These are phyloP conservation scores for Porpolomopsis calyptriformis DNA, from an alignment of 768 basidiomycete species.

Conservation along the genomic window DNA sequence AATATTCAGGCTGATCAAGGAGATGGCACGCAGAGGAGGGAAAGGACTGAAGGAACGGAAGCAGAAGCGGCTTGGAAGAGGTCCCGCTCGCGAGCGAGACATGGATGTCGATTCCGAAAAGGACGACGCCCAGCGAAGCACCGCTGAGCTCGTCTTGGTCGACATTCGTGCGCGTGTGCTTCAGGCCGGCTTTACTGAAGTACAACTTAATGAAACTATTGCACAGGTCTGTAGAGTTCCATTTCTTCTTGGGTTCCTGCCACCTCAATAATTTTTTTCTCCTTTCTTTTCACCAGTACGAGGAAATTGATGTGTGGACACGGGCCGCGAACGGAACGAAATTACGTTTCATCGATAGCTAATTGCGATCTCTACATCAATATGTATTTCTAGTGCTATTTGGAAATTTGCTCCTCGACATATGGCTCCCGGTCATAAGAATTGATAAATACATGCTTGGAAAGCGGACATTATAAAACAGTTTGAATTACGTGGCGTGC, in stretches of 20 bases:
- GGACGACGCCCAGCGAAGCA: conserved; percentile 50
- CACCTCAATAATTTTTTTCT: conserved; percentile 9
- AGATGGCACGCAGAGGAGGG: conserved; percentile 48
- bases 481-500: conserved; percentile 33
- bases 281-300: conserved; percentile 50
- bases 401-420: neutral
- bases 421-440: too few relatives aligned
- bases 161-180: conserved; percentile 82
- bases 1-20: conserved; percentile 86
- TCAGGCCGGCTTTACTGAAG: conserved; percentile 84
- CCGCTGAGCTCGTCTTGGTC: conserved; percentile 67
- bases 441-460: too few relatives aligned
- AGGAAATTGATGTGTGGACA: conserved; percentile 69
- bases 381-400: conserved; percentile 9
- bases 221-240: conserved; percentile 62
- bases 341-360: conserved; percentile 50
- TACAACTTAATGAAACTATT: conserved; percentile 80
- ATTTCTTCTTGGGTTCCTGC: neutral
- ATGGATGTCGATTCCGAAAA: conserved; percentile 62
- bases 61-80: conserved; percentile 50
- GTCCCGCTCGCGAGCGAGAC: conserved; percentile 60
- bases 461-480: neutral
- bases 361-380: neutral
- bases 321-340: conserved; percentile 79
- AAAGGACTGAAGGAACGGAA: conserved; percentile 25